A percentile compares a stretch with the other conserved stretches of the same genome.
These are phyloP conservation scores for Zelopaecilomyces penicillatus DNA, from an alignment of 2,329 filamentous ascomycete species.

Conservation along the genomic window DNA sequence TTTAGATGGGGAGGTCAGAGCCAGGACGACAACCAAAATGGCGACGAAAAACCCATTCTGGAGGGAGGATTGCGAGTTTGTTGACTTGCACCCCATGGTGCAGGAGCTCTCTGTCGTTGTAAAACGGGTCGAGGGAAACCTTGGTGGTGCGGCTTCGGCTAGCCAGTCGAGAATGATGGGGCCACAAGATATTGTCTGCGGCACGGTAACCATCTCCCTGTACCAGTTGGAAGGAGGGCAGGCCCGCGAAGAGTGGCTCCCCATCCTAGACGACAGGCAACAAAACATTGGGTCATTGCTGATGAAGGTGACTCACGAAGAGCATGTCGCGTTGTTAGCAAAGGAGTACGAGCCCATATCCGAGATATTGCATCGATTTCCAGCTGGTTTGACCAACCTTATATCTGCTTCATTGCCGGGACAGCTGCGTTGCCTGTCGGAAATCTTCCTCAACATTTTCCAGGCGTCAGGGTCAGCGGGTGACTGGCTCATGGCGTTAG, in stretches of 20 bases:
- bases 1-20: constrained; percentile 69
- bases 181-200: constrained; percentile 47
- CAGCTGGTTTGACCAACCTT: constrained; percentile 73
- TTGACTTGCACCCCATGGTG: constrained; percentile 60
- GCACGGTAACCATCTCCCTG: constrained; percentile 73
- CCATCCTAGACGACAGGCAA: constrained; percentile 66
- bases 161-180: constrained; percentile 27
- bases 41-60: constrained; percentile 71
- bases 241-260: constrained; percentile 83
- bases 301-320: constrained; percentile 74
- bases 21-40: constrained; percentile 63
- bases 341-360: constrained; percentile 79
- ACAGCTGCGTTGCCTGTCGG: constrained; percentile 71
- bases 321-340: constrained; percentile 79
- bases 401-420: constrained; percentile 72
- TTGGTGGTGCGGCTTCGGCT: constrained; percentile 34
- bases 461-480: constrained; percentile 78
- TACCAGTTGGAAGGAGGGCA: constrained; percentile 69
- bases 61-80: constrained; percentile 73
- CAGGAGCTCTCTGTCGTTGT: constrained; percentile 63
- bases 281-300: constrained; percentile 76
- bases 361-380: constrained; percentile 77
- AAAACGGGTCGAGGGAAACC: constrained; percentile 52
- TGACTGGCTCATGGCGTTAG: constrained; percentile 87
- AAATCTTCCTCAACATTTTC: constrained; percentile 87